These are phyloP conservation scores for Coemansia sp. DNA, from an alignment of 192 early-diverging fungal genomes.

Conservation along the genomic window DNA sequence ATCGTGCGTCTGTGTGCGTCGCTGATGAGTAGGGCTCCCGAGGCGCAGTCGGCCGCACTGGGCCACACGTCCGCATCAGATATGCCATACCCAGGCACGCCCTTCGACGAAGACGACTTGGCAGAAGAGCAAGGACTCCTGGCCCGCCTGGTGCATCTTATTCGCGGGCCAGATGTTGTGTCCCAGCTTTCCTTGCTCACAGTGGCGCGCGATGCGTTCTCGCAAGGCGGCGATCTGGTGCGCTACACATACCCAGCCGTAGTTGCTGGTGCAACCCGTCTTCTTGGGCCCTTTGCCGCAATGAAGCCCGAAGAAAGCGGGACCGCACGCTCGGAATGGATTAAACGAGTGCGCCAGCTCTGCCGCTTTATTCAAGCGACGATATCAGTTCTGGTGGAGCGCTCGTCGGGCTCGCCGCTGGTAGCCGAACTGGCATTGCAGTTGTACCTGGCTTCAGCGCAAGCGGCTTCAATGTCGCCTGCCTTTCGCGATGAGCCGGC, in stretches of 20 bases:
- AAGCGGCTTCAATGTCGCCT: slow-evolving; percentile 68
- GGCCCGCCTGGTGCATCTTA: slow-evolving; percentile 78
- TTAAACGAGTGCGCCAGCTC: slow-evolving; percentile 77
- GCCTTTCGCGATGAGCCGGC: slow-evolving; percentile 66
- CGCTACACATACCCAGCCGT: slow-evolving; percentile 92
- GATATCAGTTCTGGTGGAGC: slow-evolving; percentile 72
- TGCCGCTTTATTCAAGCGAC: slow-evolving; percentile 91
- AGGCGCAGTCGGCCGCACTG: slow-evolving; percentile 1
- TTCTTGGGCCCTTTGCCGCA: slow-evolving; percentile 53
- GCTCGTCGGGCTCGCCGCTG: slow-evolving; percentile 50
- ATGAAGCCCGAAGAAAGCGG: slow-evolving; percentile 32
- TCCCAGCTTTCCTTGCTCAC: slow-evolving; percentile 84
- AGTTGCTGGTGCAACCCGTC: slow-evolving; percentile 53
- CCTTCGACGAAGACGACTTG: slow-evolving; percentile 84
- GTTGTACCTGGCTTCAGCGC: slow-evolving; percentile 84
- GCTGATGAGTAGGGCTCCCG: slow-evolving; percentile 27
- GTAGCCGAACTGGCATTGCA: slow-evolving; percentile 67
- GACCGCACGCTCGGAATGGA: slow-evolving; percentile 38
- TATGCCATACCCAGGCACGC: slow-evolving; percentile 15
- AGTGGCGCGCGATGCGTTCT: slow-evolving; percentile 82
- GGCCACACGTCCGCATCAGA: slow-evolving; percentile 8
- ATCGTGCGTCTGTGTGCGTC: slow-evolving; percentile 44
- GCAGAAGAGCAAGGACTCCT: slow-evolving; percentile 91
- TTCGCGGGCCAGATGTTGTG: slow-evolving; percentile 71
- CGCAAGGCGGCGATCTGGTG: slow-evolving; percentile 89